These are phyloP conservation scores for Lasiodiplodia hormozganensis DNA, from an alignment of 2,329 filamentous ascomycete species.

Conservation along the genomic window DNA sequence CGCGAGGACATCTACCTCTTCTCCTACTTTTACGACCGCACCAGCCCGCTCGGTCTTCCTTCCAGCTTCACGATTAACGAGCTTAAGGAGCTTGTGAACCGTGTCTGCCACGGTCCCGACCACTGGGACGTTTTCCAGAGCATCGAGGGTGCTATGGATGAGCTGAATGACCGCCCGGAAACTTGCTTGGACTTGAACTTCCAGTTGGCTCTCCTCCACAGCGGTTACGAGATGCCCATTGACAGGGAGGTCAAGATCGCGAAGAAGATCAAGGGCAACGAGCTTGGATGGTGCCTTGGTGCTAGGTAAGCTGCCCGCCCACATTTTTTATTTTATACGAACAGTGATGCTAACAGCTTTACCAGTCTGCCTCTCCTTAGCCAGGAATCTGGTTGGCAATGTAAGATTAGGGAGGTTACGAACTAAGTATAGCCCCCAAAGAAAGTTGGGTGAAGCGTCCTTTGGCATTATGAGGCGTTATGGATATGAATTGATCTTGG, in stretches of 20 bases:
- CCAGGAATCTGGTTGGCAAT: conserved; percentile 86
- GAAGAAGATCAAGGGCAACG: conserved; percentile 98
- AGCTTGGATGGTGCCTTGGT: conserved; percentile 96
- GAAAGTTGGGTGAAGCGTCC: neutral
- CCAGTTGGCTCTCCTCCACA: conserved; percentile 91
- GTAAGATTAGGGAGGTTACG: conserved; percentile 76
- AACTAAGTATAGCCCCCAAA: conserved; percentile 17
- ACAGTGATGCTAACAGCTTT: neutral
- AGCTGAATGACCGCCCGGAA: conserved; percentile 83
- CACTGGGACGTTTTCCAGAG: conserved; percentile 82
- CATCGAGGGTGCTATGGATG: conserved; percentile 77
- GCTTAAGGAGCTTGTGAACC: conserved; percentile 81
- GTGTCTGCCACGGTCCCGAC: conserved; percentile 80
- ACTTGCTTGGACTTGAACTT: conserved; percentile 96
- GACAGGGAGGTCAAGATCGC: conserved; percentile 96
- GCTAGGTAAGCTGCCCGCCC: conserved; percentile 72
- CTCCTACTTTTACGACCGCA: conserved; percentile 98
- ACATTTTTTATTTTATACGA: conserved; percentile 47
- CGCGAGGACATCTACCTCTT: conserved; percentile 94
- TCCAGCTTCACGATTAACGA: conserved; percentile 93
- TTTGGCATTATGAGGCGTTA: conserved; percentile 27
- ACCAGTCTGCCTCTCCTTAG: conserved; percentile 80
- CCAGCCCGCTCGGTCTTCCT: conserved; percentile 94
- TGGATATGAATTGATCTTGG: conserved; percentile 10
- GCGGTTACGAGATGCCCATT: conserved; percentile 97